Percentiles rank a stretch among this genome's conserved stretches.
Conservation (phyloP, 768 basidiomycete genomes). For the Boletus coccyginus region DNA sequence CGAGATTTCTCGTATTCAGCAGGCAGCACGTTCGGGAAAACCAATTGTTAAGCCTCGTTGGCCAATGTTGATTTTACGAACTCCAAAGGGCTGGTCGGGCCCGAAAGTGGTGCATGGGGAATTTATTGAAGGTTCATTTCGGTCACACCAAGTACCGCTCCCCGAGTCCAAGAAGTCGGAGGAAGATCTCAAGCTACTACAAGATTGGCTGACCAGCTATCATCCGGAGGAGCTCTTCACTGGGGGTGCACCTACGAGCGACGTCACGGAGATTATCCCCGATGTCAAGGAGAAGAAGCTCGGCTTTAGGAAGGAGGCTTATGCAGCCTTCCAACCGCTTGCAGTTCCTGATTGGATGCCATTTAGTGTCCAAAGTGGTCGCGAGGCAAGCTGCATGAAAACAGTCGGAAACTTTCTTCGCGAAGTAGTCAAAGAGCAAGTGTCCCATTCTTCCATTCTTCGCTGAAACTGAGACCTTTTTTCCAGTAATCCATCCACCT, state of each 20-base stretch:
- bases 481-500: slow-evolving; percentile 66
- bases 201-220: slow-evolving; percentile 76
- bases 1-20: slow-evolving; percentile 76
- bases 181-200: slow-evolving; percentile 61
- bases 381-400: slow-evolving; percentile 77
- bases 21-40: slow-evolving; percentile 69
- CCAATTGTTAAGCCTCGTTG: slow-evolving; percentile 87
- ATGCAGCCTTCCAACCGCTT: slow-evolving; percentile 60
- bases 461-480: background rate
- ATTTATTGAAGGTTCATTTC: slow-evolving; percentile 78
- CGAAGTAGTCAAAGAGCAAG: slow-evolving; percentile 54
- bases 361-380: slow-evolving; percentile 49
- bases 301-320: slow-evolving; percentile 68
- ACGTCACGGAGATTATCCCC: slow-evolving; percentile 63
- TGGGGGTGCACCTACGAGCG: slow-evolving; percentile 49
- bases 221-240: slow-evolving; percentile 64
- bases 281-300: slow-evolving; percentile 54
- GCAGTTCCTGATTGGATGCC: slow-evolving; percentile 63
- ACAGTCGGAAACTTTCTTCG: slow-evolving; percentile 55
- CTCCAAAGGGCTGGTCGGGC: slow-evolving; percentile 79
- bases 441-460: background rate
- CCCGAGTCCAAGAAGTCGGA: slow-evolving; percentile 62
- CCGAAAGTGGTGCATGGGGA: slow-evolving; percentile 67
- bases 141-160: slow-evolving; percentile 86
- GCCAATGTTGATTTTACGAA: slow-evolving; percentile 84